These are phyloP conservation scores for Vitis hybrid DNA, from an alignment of 177 flowering plant species.

Conservation along the genomic window DNA sequence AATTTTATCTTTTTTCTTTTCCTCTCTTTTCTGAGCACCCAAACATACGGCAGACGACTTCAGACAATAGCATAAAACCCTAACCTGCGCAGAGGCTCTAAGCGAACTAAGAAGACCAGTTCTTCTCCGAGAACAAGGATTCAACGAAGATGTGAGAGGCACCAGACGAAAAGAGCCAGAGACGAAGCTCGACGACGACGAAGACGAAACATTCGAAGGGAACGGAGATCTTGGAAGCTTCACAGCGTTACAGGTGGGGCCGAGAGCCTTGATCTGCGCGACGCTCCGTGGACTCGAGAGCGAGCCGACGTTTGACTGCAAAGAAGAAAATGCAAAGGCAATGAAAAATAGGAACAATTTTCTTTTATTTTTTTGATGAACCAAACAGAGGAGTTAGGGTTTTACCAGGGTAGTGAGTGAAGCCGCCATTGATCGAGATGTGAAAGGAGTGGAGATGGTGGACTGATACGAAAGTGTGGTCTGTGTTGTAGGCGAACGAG, in stretches of 20 bases:
- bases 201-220: slow-evolving; percentile 10
- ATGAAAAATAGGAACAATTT: not conserved
- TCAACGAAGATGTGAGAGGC: slow-evolving; percentile 20
- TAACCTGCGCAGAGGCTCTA: slow-evolving; percentile 60
- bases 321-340: not conserved
- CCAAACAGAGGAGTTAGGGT: not conserved
- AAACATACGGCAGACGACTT: not conserved
- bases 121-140: slow-evolving; percentile 15
- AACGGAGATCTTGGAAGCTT: slow-evolving; percentile 14
- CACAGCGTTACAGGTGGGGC: slow-evolving; percentile 12
- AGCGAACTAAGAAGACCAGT: slow-evolving; percentile 15
- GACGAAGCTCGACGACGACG: slow-evolving; percentile 35
- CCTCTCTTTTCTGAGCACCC: not conserved
- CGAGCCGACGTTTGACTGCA: slow-evolving; percentile 29
- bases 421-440: slow-evolving; percentile 45
- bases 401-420: slow-evolving; percentile 40
- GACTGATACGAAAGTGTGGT: not conserved
- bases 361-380: not conserved
- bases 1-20: not conserved
- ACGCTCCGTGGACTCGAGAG: slow-evolving; percentile 15
- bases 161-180: slow-evolving; percentile 29
- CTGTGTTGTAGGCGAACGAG: not conserved
- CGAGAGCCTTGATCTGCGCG: slow-evolving; percentile 16
- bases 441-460: not conserved
- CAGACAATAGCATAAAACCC: slow-evolving; percentile 1